Evolutionary conservation across 2,329 filamentous ascomycete genomes (phyloP).

Genomic region (Fusarium tanahbumbuense): DNA sequence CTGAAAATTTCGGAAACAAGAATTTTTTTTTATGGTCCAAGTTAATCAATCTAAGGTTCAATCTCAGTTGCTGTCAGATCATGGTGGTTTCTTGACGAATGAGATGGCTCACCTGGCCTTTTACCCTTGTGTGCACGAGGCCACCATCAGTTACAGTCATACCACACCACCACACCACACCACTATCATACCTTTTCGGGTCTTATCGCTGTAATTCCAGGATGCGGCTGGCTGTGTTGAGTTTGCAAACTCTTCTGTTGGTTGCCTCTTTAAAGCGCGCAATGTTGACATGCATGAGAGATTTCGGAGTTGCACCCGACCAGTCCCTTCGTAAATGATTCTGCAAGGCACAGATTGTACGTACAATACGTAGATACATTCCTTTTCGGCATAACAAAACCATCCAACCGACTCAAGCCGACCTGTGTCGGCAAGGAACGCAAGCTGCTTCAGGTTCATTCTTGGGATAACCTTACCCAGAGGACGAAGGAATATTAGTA

Average conservation of each 20-base stretch:
- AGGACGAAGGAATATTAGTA: background rate
- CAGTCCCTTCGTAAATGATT: constrained; percentile 12
- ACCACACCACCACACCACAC: constrained; percentile 25
- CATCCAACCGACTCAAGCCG: constrained; percentile 17
- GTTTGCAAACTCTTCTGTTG: constrained; percentile 14
- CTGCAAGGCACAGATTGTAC: constrained; percentile 38
- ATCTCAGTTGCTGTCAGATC: constrained; percentile 43
- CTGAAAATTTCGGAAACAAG: constrained; percentile 15
- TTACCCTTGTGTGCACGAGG: constrained; percentile 25
- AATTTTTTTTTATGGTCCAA: constrained; percentile 21
- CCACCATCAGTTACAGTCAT: constrained; percentile 13
- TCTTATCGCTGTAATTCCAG: constrained; percentile 29
- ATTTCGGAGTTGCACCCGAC: constrained; percentile 10
- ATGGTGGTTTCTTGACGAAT: constrained; percentile 37
- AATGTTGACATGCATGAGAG: constrained; percentile 39
- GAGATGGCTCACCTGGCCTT: constrained; percentile 29
- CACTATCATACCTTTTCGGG: constrained; percentile 10
- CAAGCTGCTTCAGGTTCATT: constrained; percentile 3
- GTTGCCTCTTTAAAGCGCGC: constrained; percentile 31
- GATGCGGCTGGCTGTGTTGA: constrained; percentile 29
- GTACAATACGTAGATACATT: background rate
- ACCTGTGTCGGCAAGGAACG: constrained; percentile 8
- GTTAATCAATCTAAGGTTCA: constrained; percentile 16
- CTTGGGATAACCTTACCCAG: constrained; percentile 7
- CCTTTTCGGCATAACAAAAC: background rate